These are phyloP conservation scores for Scutellaria baicalensis DNA, from an alignment of 257 asterid genomes.

Conservation along the genomic window DNA sequence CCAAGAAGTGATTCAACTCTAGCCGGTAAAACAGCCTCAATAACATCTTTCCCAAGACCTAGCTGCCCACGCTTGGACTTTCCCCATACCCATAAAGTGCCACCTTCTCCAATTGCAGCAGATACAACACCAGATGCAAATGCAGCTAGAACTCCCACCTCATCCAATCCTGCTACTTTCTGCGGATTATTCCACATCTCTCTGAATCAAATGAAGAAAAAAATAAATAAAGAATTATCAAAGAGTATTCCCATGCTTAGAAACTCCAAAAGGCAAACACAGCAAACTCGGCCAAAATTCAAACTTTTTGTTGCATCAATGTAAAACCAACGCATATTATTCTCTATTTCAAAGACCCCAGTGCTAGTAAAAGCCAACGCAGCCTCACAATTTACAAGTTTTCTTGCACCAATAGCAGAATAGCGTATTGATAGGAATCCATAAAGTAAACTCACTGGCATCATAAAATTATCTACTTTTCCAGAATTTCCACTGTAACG, in stretches of 20 bases:
- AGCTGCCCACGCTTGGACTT: slow-evolving; percentile 92
- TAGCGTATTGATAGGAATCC: background rate
- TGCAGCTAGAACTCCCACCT: slow-evolving; percentile 50
- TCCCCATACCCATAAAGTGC: slow-evolving; percentile 97
- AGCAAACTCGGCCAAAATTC: background rate
- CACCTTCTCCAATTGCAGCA: slow-evolving; percentile 74
- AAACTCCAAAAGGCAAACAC: background rate
- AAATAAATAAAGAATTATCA: background rate
- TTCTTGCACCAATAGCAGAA: background rate
- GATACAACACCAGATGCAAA: slow-evolving; percentile 88
- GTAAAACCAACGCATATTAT: background rate
- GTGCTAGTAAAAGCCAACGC: background rate
- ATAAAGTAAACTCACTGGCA: background rate
- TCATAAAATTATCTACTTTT: background rate
- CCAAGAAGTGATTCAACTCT: slow-evolving; percentile 66
- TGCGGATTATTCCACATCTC: slow-evolving; percentile 70
- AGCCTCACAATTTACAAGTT: background rate
- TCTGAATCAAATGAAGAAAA: slow-evolving; percentile 26
- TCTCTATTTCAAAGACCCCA: background rate
- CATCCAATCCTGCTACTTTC: slow-evolving; percentile 59
- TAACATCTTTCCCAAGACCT: slow-evolving; percentile 60
- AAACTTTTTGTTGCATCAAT: background rate
- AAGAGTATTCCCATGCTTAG: background rate
- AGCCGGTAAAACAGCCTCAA: slow-evolving; percentile 55
- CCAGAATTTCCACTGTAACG: background rate